Percentiles rank a stretch among this genome's conserved stretches.
Evolutionary conservation across 192 early-diverging fungal species (phyloP).

Genomic region (Backusella tuberculispora): DNA sequence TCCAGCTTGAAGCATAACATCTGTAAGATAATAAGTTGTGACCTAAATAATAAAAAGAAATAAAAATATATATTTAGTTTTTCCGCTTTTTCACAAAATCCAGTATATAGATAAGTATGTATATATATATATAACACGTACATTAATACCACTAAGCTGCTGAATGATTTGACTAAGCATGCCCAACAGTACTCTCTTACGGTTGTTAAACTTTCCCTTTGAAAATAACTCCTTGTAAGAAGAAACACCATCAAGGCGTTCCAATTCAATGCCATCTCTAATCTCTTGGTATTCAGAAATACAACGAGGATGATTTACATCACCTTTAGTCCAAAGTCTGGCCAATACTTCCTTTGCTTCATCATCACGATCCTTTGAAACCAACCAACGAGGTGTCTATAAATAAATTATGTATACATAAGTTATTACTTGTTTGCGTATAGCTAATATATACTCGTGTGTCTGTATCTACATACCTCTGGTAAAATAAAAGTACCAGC

Average conservation of each 20-base stretch:
- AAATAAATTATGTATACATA: too few species aligned
- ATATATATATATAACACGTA: conserved; percentile 45
- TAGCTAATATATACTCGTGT: background rate
- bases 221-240: conserved; percentile 33
- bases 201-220: conserved; percentile 33
- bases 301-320: conserved; percentile 26
- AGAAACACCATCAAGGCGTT: conserved; percentile 23
- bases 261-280: conserved; percentile 23
- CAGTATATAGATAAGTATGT: too few species aligned
- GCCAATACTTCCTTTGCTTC: conserved; percentile 31
- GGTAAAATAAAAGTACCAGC: conserved; percentile 69
- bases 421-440: too few species aligned
- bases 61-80: background rate
- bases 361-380: conserved; percentile 25
- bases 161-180: conserved; percentile 35
- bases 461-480: too few species aligned
- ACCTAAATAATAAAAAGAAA: too few species aligned
- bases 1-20: conserved; percentile 54
- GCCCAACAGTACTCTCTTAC: conserved; percentile 28
- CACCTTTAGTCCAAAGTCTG: conserved; percentile 28
- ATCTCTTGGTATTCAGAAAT: conserved; percentile 33
- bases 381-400: conserved; percentile 76
- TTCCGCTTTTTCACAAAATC: background rate
- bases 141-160: conserved; percentile 37
- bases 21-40: conserved; percentile 34